Evolutionary conservation across 2,329 filamentous ascomycete genomes (phyloP).

Genomic region (Phaeophleospora eucalypticola): DNA sequence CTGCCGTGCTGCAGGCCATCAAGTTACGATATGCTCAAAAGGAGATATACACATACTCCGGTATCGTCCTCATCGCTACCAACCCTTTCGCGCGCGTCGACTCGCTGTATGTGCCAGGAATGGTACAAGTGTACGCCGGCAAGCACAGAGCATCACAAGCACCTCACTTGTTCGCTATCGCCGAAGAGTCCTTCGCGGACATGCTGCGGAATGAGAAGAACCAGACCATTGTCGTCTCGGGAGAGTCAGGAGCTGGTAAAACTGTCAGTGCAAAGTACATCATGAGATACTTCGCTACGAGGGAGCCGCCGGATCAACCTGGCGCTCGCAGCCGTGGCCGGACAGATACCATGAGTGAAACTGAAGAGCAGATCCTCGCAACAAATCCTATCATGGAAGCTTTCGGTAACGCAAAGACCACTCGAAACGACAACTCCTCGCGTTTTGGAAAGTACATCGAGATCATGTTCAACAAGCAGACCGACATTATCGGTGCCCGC

Average conservation of each 20-base stretch:
- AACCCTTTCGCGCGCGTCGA: constrained; percentile 97
- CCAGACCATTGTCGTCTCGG: constrained; percentile 98
- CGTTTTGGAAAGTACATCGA: constrained; percentile 99
- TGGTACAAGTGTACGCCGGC: constrained; percentile 99
- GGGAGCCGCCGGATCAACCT: constrained; percentile 87
- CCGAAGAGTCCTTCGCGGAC: constrained; percentile 97
- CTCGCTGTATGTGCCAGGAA: constrained; percentile 95
- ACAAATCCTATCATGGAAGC: constrained; percentile 99
- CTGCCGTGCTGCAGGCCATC: constrained; percentile 95
- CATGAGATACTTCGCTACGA: constrained; percentile 98
- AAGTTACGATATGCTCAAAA: constrained; percentile 95
- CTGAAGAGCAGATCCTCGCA: constrained; percentile 94
- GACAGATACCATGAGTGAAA: constrained; percentile 84
- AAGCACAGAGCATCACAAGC: constrained; percentile 95
- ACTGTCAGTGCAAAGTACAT: constrained; percentile 99
- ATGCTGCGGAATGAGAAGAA: constrained; percentile 96
- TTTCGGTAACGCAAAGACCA: constrained; percentile 99
- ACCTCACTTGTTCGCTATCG: constrained; percentile 96
- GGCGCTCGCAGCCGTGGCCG: constrained; percentile 71
- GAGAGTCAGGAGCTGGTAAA: constrained; percentile 97
- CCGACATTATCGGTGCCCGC: constrained; percentile 95
- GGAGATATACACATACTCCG: constrained; percentile 99
- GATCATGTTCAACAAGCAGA: constrained; percentile 95
- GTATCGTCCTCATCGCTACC: constrained; percentile 96
- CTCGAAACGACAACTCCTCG: constrained; percentile 97